Evolutionary conservation across 2,329 filamentous ascomycete genomes (phyloP).

Genomic region (Ophiostoma quercus): DNA sequence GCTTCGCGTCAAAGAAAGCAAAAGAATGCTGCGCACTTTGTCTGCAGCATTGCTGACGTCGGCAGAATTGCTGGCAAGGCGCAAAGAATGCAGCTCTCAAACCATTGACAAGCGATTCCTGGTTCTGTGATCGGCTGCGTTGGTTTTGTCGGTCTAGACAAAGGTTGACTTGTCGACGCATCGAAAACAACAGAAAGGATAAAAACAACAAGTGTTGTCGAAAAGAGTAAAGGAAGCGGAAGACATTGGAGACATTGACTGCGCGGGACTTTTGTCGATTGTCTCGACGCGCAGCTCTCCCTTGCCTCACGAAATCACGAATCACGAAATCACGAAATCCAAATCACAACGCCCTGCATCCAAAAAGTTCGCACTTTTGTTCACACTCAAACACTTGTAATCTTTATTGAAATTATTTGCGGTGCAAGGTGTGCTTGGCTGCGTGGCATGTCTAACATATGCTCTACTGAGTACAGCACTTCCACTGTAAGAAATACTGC

Average conservation of each 20-base stretch:
- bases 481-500: background rate
- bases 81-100: background rate
- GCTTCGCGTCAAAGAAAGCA: background rate
- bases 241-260: background rate
- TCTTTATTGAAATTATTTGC: background rate
- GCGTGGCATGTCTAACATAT: background rate
- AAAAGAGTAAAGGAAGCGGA: background rate
- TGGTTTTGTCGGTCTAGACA: too few relatives aligned
- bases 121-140: too few relatives aligned
- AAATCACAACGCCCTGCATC: conserved; percentile 1
- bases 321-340: background rate
- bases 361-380: conserved; percentile 2
- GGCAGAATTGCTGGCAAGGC: background rate
- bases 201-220: background rate
- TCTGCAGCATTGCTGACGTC: background rate
- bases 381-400: background rate
- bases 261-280: background rate
- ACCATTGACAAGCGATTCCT: background rate
- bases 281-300: background rate
- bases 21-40: background rate
- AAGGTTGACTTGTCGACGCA: background rate
- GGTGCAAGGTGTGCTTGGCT: background rate
- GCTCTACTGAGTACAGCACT: background rate
- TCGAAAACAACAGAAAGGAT: background rate
- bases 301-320: background rate